phyloP scores from a whole-genome alignment of 2,329 filamentous ascomycete genomes.

The Chaetomium globosum region DNA sequence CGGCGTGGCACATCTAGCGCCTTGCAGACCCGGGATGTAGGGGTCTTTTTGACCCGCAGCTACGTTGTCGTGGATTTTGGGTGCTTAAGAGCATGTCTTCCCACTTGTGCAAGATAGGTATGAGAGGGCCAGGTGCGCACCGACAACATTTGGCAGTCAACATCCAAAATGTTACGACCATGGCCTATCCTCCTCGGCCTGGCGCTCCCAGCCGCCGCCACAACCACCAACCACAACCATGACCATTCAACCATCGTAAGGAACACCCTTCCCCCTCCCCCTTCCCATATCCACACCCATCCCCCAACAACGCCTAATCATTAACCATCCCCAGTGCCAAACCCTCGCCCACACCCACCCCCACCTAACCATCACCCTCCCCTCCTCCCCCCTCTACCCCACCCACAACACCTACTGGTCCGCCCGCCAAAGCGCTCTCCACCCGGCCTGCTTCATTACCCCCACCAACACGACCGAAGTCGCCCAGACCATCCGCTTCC shows the following conservation, averaged over 20 bases:
- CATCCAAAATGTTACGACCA: not conserved
- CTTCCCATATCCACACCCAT: not conserved
- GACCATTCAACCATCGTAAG: constrained; percentile 6
- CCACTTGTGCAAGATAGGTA: not conserved
- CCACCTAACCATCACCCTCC: constrained; percentile 30
- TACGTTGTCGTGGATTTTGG: not conserved
- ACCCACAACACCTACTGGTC: constrained; percentile 42
- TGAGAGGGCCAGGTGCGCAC: not conserved
- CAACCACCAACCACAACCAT: not conserved
- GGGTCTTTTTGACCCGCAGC: not conserved
- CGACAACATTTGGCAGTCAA: not conserved
- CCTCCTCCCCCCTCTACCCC: constrained; percentile 35
- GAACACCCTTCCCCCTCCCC: too few species aligned
- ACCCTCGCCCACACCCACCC: constrained; percentile 31
- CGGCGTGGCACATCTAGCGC: not conserved
- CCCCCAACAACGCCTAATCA: not conserved
- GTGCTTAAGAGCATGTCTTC: not conserved
- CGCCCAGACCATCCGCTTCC: constrained; percentile 35
- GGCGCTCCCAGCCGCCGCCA: not conserved
- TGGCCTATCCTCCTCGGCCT: constrained; percentile 8
- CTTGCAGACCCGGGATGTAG: not conserved
- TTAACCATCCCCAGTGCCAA: constrained; percentile 26
- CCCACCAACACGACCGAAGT: constrained; percentile 43
- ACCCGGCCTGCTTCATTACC: constrained; percentile 40
- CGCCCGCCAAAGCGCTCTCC: constrained; percentile 36